Base-by-base conservation (phyloP, 1,284 basidiomycete genomes). In the Meira nashicola region DNA sequence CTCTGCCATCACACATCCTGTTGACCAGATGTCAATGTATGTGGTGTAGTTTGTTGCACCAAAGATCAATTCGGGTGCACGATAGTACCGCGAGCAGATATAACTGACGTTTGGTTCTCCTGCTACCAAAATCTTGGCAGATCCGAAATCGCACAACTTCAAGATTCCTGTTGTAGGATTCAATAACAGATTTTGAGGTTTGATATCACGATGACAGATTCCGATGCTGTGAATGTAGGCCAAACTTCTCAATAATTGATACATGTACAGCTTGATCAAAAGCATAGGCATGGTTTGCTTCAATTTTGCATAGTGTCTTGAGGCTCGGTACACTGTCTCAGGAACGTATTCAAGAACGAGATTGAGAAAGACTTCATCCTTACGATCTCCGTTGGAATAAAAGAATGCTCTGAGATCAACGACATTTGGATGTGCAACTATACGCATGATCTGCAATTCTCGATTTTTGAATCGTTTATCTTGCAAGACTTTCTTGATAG, bases 391-490 rank as follows among this genome's bases (percentile, higher is more conserved):
- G 77, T 93, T 96, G 57, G 94, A 93, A 81, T 99, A 98, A 83
- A 98, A 99, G 82, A 95, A 99, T 2, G 93, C 92, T 74, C 90
- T 89, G 67, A 99, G 86, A 77, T 97, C 94, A 73, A 95, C 92
- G 46, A 98, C 94, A 78, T 98, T 98, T 55, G 95, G 95, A 82
- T 98, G 94, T 68, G 86, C 86, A 55, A 98, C 92, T 56, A 97
- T 87, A 75, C 93, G 86, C 94, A 99, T 99, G 80, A 99, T 98
- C 83, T 98, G 95, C 59, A 99, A 84, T 82, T 99, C 94, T 77
- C 94, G 94, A 83, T 98, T 98, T 94, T 98, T 98, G 88, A 98
- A 98, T 70, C 94, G 87, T 85, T 98, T 98, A 83, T 98, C 94
- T 84, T 98, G 94, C 69, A 98, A 82, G 55, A 98, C 94, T 84